These are phyloP conservation scores for Artemisia annua DNA, from an alignment of 129 eudicot species.

Conservation along the genomic window DNA sequence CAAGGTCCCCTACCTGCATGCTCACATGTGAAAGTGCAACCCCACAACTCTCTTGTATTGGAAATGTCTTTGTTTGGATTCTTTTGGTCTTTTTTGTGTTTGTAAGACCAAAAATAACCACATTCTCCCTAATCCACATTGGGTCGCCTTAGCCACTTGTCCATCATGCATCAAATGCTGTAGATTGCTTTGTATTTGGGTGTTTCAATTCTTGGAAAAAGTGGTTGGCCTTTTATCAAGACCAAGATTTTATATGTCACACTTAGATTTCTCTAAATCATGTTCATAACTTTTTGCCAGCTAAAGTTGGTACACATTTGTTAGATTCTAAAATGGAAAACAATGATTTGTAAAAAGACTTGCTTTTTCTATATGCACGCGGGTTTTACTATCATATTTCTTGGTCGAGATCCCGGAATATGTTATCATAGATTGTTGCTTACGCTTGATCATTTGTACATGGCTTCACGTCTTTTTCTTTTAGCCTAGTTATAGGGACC, in stretches of 20 bases:
- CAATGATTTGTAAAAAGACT: background rate
- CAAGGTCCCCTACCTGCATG: slow-evolving; percentile 44
- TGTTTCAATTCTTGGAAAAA: slow-evolving; percentile 10
- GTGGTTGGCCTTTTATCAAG: slow-evolving; percentile 21
- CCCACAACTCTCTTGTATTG: slow-evolving; percentile 29
- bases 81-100: slow-evolving; percentile 16
- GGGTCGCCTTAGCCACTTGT: slow-evolving; percentile 1
- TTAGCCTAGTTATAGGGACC: slow-evolving; percentile 18
- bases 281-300: slow-evolving; percentile 20
- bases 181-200: slow-evolving; percentile 4
- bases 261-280: background rate
- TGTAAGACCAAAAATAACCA: background rate
- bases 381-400: background rate
- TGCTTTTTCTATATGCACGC: background rate
- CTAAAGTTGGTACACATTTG: slow-evolving; percentile 19
- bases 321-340: slow-evolving; percentile 1
- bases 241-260: slow-evolving; percentile 23
- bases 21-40: slow-evolving; percentile 50
- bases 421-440: slow-evolving; percentile 17
- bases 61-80: slow-evolving; percentile 28
- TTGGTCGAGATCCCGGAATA: background rate
- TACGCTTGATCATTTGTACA: slow-evolving; percentile 17
- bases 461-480: background rate
- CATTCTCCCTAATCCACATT: too few relatives aligned
- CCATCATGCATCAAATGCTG: slow-evolving; percentile 12